Conservation (phyloP, 1,139 yeast genomes). For the Pichia sp. region DNA sequence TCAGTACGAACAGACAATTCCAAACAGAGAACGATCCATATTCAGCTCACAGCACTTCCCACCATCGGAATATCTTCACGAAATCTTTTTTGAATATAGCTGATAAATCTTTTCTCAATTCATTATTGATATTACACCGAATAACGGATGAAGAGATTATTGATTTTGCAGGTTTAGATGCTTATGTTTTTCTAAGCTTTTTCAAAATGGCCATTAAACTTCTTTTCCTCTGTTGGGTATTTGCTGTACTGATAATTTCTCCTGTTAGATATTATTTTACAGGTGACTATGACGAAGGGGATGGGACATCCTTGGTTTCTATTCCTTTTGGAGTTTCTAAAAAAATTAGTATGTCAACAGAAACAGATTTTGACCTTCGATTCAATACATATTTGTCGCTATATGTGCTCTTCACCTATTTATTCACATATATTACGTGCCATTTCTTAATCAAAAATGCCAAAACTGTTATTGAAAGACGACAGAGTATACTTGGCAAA, state of each 20-base stretch:
- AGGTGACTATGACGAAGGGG: constrained; percentile 46
- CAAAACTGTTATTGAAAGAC: constrained; percentile 56
- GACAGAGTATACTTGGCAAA: constrained; percentile 79
- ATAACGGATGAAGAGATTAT: constrained; percentile 71
- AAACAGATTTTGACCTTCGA: background rate
- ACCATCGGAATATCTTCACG: constrained; percentile 1
- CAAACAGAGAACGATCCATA: constrained; percentile 17
- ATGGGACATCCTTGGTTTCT: constrained; percentile 1
- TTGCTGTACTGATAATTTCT: constrained; percentile 53
- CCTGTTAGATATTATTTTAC: constrained; percentile 65
- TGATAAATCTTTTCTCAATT: constrained; percentile 55
- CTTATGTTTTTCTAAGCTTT: constrained; percentile 73
- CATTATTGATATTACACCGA: constrained; percentile 61
- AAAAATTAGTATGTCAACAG: background rate
- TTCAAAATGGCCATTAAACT: constrained; percentile 66
- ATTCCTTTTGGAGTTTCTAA: background rate
- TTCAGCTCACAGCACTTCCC: constrained; percentile 16
- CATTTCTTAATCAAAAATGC: constrained; percentile 62
- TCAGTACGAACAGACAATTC: background rate
- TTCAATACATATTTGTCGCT: constrained; percentile 51
- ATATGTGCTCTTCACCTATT: constrained; percentile 79
- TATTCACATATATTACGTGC: constrained; percentile 66
- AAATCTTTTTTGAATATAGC: constrained; percentile 20
- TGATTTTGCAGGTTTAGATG: constrained; percentile 90
- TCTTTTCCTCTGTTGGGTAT: constrained; percentile 41